Percentiles rank a stretch among this genome's conserved stretches.
Conservation (phyloP, 2,329 filamentous ascomycete genomes). For the Cytospora chrysosperma region DNA sequence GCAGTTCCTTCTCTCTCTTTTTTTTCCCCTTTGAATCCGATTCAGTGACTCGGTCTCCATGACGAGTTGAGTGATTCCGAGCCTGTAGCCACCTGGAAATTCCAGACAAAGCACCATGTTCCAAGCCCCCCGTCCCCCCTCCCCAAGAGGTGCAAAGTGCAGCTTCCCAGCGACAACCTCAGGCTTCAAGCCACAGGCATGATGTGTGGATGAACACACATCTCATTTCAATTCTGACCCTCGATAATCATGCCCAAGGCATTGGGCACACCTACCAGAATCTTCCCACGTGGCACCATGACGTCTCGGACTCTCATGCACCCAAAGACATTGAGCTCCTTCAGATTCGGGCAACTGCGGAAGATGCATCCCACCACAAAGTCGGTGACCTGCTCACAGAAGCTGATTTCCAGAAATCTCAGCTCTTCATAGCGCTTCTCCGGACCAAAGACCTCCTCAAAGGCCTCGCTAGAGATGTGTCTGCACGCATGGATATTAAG, state of each 20-base stretch:
- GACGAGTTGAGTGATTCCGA: neutral
- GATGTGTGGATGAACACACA: neutral
- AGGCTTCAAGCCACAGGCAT: neutral
- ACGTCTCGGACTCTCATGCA: constrained; percentile 61
- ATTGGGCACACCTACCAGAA: constrained; percentile 59
- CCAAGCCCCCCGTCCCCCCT: neutral
- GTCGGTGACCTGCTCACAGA: constrained; percentile 68
- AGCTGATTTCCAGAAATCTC: constrained; percentile 72
- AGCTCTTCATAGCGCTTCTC: constrained; percentile 66
- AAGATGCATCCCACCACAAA: constrained; percentile 64
- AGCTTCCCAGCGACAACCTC: neutral
- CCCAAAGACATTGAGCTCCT: constrained; percentile 61
- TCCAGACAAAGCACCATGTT: neutral
- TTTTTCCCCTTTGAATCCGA: no score
- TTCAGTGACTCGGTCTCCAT: neutral
- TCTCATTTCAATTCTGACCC: constrained; percentile 37
- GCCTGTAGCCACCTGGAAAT: neutral
- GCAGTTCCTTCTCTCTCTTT: no score
- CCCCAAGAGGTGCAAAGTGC: neutral
- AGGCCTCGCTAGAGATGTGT: constrained; percentile 70
- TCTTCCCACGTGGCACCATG: constrained; percentile 53
- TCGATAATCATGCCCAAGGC: constrained; percentile 61
- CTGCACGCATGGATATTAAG: constrained; percentile 83
- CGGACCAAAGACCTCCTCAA: constrained; percentile 69
- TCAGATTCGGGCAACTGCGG: constrained; percentile 59